phyloP scores from a whole-genome alignment of 768 basidiomycete genomes.

The Mycena filopes region DNA sequence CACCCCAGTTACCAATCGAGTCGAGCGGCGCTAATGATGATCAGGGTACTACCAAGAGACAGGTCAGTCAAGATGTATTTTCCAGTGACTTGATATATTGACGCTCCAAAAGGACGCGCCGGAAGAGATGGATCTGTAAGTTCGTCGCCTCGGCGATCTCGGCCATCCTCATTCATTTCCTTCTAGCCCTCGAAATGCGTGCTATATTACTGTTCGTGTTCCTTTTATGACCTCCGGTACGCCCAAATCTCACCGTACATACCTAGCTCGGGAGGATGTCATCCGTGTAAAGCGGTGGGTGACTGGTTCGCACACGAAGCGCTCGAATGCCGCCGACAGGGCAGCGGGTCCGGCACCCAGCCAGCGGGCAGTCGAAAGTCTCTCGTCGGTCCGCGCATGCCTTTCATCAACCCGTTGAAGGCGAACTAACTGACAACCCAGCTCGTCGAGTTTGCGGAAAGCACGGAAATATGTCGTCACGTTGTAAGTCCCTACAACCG shows the following conservation, averaged over 20 bases:
- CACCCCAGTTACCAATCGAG: slow-evolving; percentile 13
- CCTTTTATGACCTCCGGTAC: not conserved
- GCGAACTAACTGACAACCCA: slow-evolving; percentile 24
- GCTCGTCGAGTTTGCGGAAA: slow-evolving; percentile 66
- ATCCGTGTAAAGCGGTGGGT: slow-evolving; percentile 65
- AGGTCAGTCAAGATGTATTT: slow-evolving; percentile 52
- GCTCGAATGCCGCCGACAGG: slow-evolving; percentile 53
- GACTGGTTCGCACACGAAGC: slow-evolving; percentile 54
- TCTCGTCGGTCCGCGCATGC: slow-evolving; percentile 61
- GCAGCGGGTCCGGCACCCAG: slow-evolving; percentile 69
- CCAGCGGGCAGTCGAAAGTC: slow-evolving; percentile 73
- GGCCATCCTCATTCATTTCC: slow-evolving; percentile 7
- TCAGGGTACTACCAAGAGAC: slow-evolving; percentile 91
- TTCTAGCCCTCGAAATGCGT: slow-evolving; percentile 81
- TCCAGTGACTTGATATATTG: not conserved
- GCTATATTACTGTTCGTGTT: slow-evolving; percentile 78
- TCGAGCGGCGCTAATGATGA: slow-evolving; percentile 11
- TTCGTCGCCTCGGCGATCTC: slow-evolving; percentile 11
- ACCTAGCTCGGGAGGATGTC: slow-evolving; percentile 80
- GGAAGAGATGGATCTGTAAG: slow-evolving; percentile 80
- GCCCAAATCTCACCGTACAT: not conserved
- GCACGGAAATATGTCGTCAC: slow-evolving; percentile 70
- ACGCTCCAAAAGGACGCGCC: slow-evolving; percentile 66
- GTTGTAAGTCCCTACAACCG: slow-evolving; percentile 57
- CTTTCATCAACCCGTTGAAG: not conserved